Evolutionary conservation across 2,329 filamentous ascomycete species (phyloP).

Genomic region (Teratosphaeria gauchensis): DNA sequence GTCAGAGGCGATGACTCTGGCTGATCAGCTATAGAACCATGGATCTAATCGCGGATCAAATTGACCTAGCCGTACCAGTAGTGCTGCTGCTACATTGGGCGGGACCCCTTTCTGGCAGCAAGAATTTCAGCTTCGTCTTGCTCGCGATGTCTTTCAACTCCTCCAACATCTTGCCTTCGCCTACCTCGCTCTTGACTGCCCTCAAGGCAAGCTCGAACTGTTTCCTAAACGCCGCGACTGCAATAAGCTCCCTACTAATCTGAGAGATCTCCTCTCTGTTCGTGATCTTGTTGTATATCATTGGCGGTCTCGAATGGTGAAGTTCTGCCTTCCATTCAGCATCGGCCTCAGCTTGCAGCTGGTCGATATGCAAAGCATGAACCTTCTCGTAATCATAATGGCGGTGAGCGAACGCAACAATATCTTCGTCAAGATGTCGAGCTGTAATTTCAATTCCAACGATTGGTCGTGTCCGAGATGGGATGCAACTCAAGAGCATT

Average conservation of each 20-base stretch:
- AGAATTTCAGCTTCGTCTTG: not conserved
- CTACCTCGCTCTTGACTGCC: not conserved
- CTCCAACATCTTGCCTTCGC: not conserved
- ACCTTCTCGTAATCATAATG: not conserved
- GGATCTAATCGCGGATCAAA: not conserved
- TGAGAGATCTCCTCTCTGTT: not conserved
- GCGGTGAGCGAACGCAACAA: not conserved
- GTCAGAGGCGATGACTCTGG: too few relatives aligned
- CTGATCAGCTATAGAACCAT: too few relatives aligned
- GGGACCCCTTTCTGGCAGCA: not conserved
- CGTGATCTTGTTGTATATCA: not conserved
- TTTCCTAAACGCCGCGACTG: not conserved
- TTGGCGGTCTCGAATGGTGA: not conserved
- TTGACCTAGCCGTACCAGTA: not conserved
- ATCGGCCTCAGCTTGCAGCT: not conserved
- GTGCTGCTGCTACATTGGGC: not conserved
- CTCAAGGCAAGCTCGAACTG: not conserved
- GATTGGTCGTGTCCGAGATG: not conserved
- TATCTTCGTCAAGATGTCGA: not conserved
- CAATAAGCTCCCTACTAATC: not conserved
- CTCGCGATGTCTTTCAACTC: not conserved
- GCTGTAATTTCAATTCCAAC: not conserved
- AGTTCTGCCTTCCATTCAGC: not conserved
- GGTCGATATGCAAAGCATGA: not conserved
- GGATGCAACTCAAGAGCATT: not conserved